phyloP scores from a whole-genome alignment of 2,329 filamentous ascomycete genomes.

The Teratosphaeria destructans region DNA sequence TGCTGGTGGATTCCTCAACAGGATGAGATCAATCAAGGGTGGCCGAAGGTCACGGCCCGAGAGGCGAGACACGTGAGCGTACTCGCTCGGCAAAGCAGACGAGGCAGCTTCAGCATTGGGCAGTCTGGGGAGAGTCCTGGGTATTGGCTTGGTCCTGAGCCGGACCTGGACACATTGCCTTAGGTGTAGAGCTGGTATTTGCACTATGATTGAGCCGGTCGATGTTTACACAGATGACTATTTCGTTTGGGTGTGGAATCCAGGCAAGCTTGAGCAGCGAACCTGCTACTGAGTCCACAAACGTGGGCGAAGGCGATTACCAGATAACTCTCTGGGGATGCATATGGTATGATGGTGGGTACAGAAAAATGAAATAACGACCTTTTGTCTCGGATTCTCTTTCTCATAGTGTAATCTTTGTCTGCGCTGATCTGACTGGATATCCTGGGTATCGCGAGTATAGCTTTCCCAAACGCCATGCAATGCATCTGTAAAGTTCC shows the following conservation, averaged over 20 bases:
- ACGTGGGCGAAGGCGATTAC: too few relatives aligned
- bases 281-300: background rate
- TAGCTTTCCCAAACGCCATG: background rate
- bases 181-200: constrained; percentile 1
- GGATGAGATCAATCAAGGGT: constrained; percentile 75
- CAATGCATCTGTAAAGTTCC: background rate
- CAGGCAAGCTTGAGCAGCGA: background rate
- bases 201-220: background rate
- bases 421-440: background rate
- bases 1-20: constrained; percentile 58
- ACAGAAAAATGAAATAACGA: background rate
- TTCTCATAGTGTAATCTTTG: background rate
- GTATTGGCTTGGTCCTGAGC: background rate
- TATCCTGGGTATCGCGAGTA: background rate
- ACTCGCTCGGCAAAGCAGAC: too few relatives aligned
- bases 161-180: background rate
- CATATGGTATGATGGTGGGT: background rate
- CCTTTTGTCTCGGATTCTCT: background rate
- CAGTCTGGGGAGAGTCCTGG: background rate
- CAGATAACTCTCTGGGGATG: background rate
- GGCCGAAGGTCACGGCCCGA: constrained; percentile 32
- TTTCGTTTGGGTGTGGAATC: background rate
- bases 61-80: constrained; percentile 4
- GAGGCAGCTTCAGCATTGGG: background rate
- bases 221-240: background rate